These are phyloP conservation scores for Kurtzmaniella fragi DNA, from an alignment of 805 yeast genomes.

Conservation along the genomic window DNA sequence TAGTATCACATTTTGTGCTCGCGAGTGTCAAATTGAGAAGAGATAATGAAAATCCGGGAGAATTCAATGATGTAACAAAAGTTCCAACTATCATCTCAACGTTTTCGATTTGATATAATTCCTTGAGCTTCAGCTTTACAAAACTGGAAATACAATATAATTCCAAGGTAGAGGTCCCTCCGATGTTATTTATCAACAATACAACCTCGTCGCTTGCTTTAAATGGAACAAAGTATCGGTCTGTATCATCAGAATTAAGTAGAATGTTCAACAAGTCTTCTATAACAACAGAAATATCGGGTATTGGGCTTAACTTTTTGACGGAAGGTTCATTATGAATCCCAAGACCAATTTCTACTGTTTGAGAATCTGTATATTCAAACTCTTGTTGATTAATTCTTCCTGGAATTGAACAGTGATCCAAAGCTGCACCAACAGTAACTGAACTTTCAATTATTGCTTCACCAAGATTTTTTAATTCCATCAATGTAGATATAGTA, in stretches of 20 bases:
- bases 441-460: conserved; percentile 20
- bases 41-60: conserved; percentile 32
- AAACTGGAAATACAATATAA: conserved; percentile 20
- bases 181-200: conserved; percentile 29
- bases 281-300: conserved; percentile 26
- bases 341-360: conserved; percentile 32
- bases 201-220: conserved; percentile 22
- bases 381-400: conserved; percentile 17
- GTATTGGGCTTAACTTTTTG: conserved; percentile 21
- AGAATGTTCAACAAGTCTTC: conserved; percentile 18
- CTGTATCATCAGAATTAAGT: conserved; percentile 18
- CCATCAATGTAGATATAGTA: conserved; percentile 17
- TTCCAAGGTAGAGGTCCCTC: conserved; percentile 33
- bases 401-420: conserved; percentile 34
- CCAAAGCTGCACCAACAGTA: conserved; percentile 33
- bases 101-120: conserved; percentile 19
- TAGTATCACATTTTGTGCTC: conserved; percentile 14
- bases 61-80: conserved; percentile 32
- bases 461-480: conserved; percentile 22
- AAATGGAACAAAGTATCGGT: conserved; percentile 26
- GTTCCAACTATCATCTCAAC: conserved; percentile 26
- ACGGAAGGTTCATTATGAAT: conserved; percentile 39
- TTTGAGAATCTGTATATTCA: conserved; percentile 19
- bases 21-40: conserved; percentile 29
- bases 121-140: conserved; percentile 16